These are phyloP conservation scores for Metschnikowia borealis DNA, from an alignment of 805 yeast species.

Conservation along the genomic window DNA sequence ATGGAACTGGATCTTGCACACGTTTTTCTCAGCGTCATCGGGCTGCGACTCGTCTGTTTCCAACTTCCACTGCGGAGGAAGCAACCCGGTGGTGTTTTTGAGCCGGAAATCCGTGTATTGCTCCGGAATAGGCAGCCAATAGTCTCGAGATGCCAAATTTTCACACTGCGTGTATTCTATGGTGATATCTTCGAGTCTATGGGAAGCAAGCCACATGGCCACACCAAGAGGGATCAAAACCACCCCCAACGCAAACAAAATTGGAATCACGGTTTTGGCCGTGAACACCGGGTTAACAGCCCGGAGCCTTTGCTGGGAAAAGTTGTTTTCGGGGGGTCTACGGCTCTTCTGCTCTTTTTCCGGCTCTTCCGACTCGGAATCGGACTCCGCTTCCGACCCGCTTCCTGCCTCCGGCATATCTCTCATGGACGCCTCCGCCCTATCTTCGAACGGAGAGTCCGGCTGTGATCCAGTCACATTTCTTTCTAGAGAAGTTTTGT, in stretches of 20 bases:
- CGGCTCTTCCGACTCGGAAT: conserved; percentile 32
- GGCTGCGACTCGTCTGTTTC: conserved; percentile 39
- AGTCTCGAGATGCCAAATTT: conserved; percentile 26
- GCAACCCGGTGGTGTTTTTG: conserved; percentile 16
- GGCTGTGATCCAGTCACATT: background rate
- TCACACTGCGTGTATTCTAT: conserved; percentile 44
- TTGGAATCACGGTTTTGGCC: conserved; percentile 40
- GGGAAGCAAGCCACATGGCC: conserved; percentile 45
- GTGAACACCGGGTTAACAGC: conserved; percentile 48
- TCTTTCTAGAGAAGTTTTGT: background rate
- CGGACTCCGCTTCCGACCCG: conserved; percentile 31
- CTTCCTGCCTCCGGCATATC: conserved; percentile 4
- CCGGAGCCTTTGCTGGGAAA: conserved; percentile 52
- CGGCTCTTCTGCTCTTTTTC: conserved; percentile 46
- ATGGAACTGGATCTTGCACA: conserved; percentile 40
- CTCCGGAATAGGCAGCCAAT: conserved; percentile 36
- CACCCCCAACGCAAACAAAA: conserved; percentile 35
- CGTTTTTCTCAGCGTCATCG: conserved; percentile 47
- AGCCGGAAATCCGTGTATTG: conserved; percentile 38
- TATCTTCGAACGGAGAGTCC: conserved; percentile 16
- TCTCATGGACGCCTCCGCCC: conserved; percentile 3
- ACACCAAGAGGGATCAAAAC: conserved; percentile 43
- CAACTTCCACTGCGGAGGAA: conserved; percentile 35
- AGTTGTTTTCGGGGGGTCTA: conserved; percentile 61
- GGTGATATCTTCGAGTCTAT: conserved; percentile 34